Evolutionary conservation across 1,284 basidiomycete genomes (phyloP), one percentile per base, ranked within the genome.

Genomic region (Amylostereum areolatum): DNA sequence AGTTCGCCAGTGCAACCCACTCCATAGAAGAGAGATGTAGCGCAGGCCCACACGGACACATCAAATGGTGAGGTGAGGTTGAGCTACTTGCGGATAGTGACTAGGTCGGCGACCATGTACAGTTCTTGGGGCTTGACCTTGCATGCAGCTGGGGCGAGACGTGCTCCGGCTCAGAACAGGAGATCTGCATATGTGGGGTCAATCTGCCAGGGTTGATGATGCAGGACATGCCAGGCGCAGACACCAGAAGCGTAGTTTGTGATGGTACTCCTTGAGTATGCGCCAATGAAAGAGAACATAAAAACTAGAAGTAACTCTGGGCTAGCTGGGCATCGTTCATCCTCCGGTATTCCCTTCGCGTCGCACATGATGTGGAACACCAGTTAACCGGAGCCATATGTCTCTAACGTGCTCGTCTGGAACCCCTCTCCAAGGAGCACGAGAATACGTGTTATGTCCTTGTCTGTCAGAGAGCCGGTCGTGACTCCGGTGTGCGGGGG

Each of bases 301-400:
- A 62, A 63, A 5, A 48, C 31, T 2, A 39, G 11, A 0, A 60
- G 42, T 3, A 63, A 51, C 0, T 46, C 0, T 58, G 46, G 0
- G 51, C 46, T 0, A 24, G 2, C 5, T 70, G 65, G 0, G n/a
- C n/a, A n/a, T n/a, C n/a, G n/a, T n/a, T n/a, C n/a, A n/a, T n/a
- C n/a, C n/a, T n/a, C n/a, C n/a, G 59, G 45, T 0, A 67, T 54
- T 5, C 43, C 30, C 1, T 49, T 39, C 0, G 27, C 2, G 29
- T 70, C 62, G 28, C 66, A 69, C 43, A 58, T 66, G 0, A 62
- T 48, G 28, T 69, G 67, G 43, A 57, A 70, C 0, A 58, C 43
- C 0, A 66, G 55, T 0, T 70, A 55, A 0, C 68, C 66, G 0
- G 62, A 4, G 0, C 62, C 63, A 25, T 70, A 71, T 0, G 53